phyloP scores from a whole-genome alignment of 2,329 filamentous ascomycete genomes.

The Hyphodiscus sp. region DNA sequence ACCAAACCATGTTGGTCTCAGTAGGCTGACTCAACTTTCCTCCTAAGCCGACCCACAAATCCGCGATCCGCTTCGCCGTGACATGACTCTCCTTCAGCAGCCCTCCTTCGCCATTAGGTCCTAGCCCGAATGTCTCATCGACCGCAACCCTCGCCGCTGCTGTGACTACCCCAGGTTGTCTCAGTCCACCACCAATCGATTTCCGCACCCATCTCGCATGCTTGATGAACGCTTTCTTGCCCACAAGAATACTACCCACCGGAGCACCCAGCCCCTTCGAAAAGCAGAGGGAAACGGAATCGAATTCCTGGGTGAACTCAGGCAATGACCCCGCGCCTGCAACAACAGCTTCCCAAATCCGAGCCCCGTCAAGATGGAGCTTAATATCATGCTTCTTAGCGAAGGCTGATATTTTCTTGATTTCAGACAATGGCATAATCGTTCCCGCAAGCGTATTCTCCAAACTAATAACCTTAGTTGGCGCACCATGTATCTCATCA shows the following conservation, averaged over 20 bases:
- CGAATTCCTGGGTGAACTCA: slow-evolving; percentile 63
- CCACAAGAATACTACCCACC: slow-evolving; percentile 69
- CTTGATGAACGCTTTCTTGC: slow-evolving; percentile 47
- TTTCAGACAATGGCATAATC: slow-evolving; percentile 70
- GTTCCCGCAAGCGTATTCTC: slow-evolving; percentile 82
- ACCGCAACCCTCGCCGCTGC: slow-evolving; percentile 71
- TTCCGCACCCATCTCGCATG: slow-evolving; percentile 73
- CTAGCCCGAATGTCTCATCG: slow-evolving; percentile 67
- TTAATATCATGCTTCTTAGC: slow-evolving; percentile 57
- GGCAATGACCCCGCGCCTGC: slow-evolving; percentile 60
- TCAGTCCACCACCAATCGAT: slow-evolving; percentile 69
- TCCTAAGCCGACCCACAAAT: slow-evolving; percentile 53
- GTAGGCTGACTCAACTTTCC: slow-evolving; percentile 54
- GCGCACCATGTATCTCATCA: slow-evolving; percentile 70
- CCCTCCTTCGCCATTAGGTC: slow-evolving; percentile 52
- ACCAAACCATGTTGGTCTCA: slow-evolving; percentile 72
- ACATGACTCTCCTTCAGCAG: slow-evolving; percentile 54
- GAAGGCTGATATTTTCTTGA: slow-evolving; percentile 62
- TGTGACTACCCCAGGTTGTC: slow-evolving; percentile 70
- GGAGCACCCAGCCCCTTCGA: slow-evolving; percentile 79
- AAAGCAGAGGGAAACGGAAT: slow-evolving; percentile 72
- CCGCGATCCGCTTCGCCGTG: slow-evolving; percentile 54
- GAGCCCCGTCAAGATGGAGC: slow-evolving; percentile 73
- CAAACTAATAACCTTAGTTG: slow-evolving; percentile 73
- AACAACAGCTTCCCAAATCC: slow-evolving; percentile 75